These are phyloP conservation scores for Russula sp. DNA, from an alignment of 768 basidiomycete species.

Conservation along the genomic window DNA sequence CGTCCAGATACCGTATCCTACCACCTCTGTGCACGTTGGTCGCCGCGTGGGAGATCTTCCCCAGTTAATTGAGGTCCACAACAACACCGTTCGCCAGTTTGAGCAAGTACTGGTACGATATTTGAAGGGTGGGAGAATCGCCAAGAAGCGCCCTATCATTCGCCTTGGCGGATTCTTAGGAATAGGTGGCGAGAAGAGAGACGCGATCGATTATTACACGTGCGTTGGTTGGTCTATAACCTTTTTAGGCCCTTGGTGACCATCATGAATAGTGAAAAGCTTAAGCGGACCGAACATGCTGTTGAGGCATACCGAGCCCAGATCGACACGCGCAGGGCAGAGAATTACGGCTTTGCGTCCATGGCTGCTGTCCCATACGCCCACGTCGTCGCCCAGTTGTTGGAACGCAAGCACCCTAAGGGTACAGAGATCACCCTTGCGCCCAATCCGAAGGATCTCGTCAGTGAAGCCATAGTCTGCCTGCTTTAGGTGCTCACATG, in stretches of 20 bases:
- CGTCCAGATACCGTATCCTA: constrained; percentile 75
- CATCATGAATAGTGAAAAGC: constrained; percentile 33
- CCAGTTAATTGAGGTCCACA: constrained; percentile 86
- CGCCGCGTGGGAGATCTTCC: constrained; percentile 85
- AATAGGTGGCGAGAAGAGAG: constrained; percentile 76
- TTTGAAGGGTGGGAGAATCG: constrained; percentile 76
- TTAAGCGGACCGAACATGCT: constrained; percentile 60
- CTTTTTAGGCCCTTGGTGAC: neutral
- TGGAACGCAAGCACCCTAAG: constrained; percentile 63
- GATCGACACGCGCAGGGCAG: constrained; percentile 69
- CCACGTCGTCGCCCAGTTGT: constrained; percentile 72
- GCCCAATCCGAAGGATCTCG: constrained; percentile 87
- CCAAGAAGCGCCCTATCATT: constrained; percentile 75
- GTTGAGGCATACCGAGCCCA: constrained; percentile 68
- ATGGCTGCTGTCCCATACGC: constrained; percentile 87
- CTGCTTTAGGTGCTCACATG: constrained; percentile 1
- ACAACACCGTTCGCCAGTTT: constrained; percentile 88
- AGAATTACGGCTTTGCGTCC: constrained; percentile 89
- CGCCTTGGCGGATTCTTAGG: constrained; percentile 75
- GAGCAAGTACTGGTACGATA: constrained; percentile 87
- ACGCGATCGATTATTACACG: constrained; percentile 94
- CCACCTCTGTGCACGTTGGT: constrained; percentile 85
- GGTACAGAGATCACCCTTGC: constrained; percentile 68
- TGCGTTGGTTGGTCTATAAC: constrained; percentile 34
- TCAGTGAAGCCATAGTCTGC: constrained; percentile 32